Evolutionary conservation across 192 early-diverging fungal species (phyloP), one percentile per base, ranked within the genome.

Genomic region (Geosiphon pyriformis): DNA sequence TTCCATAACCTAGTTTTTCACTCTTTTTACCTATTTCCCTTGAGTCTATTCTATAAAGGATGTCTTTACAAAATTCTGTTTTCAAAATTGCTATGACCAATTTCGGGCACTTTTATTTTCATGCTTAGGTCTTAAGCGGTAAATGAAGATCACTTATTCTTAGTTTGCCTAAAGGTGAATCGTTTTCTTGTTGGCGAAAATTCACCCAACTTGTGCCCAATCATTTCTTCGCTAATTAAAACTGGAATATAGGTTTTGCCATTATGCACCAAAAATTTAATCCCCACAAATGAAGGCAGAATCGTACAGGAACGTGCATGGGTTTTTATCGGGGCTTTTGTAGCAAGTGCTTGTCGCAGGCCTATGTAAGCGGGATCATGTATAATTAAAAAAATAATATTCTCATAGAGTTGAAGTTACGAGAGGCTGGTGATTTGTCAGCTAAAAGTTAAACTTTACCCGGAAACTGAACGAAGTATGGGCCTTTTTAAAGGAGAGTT

Each of bases 181-280:
- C 82, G 71, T 77, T 95, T 93, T 68, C 92, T 80, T 12, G 95
- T 96, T 32, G 88, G 86, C 8, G 93, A 86, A 61, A 98, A 98
- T 78, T 98, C 95, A 63, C 95, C 95, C 23, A 98, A 78, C 73
- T 95, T 96, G 74, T 88, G 88, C 15, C 92, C 92, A 64, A 98
- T 87, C 94, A 96, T 98, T 56, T 92, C 88, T 78, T 96, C 94
- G 3, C 84, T 90, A 26, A 98, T 81, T 10, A 80, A 72, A 23
- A 98, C 84, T 4, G 93, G 91, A 17, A 90, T 47, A 77, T 93
- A 95, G 54, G 84, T 79, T 53, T 95, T 96, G 66, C 95, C 95
- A 76, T 95, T 98, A 79, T 98, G 94, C 22, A 97, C 88, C 70
- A 88, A 72, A 76, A 97, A 95, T 75, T 86, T 88, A 33, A 87